Evolutionary conservation across 768 basidiomycete genomes (phyloP).

Genomic region (Lactarius deliciosus): DNA sequence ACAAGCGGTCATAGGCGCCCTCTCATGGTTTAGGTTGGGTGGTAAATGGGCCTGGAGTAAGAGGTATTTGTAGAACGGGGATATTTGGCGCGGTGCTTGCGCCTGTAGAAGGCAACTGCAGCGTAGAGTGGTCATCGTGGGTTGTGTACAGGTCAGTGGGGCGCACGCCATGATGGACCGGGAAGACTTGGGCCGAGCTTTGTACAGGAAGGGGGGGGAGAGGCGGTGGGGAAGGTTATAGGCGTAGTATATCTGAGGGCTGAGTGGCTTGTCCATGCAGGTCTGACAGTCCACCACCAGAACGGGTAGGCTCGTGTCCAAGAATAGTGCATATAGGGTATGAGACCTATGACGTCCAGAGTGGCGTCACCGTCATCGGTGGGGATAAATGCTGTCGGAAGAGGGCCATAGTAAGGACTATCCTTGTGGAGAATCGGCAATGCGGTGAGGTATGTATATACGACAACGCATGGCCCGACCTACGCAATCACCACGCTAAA

Average conservation of each 20-base stretch:
- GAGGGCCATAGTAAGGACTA: conserved; percentile 10
- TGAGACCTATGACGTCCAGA: background rate
- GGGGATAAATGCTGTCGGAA: background rate
- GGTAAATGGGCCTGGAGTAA: background rate
- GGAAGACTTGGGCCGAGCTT: background rate
- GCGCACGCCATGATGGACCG: background rate
- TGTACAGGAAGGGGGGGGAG: background rate
- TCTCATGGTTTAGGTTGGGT: background rate
- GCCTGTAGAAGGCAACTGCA: too few relatives aligned
- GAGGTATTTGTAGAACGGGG: background rate
- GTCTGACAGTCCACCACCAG: background rate
- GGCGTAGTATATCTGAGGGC: background rate
- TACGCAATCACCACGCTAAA: background rate
- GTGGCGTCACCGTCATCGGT: background rate
- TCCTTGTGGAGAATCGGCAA: conserved; percentile 2
- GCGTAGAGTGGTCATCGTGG: too few relatives aligned
- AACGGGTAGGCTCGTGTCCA: background rate
- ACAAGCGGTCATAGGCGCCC: background rate
- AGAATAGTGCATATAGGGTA: background rate
- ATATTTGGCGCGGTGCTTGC: background rate
- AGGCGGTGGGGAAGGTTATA: background rate
- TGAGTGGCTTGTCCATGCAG: background rate
- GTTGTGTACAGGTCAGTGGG: background rate
- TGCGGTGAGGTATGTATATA: background rate
- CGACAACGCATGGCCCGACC: conserved; percentile 1